Conservation (phyloP, 352 stramenopile species). For the Blastocystis sp. region DNA sequence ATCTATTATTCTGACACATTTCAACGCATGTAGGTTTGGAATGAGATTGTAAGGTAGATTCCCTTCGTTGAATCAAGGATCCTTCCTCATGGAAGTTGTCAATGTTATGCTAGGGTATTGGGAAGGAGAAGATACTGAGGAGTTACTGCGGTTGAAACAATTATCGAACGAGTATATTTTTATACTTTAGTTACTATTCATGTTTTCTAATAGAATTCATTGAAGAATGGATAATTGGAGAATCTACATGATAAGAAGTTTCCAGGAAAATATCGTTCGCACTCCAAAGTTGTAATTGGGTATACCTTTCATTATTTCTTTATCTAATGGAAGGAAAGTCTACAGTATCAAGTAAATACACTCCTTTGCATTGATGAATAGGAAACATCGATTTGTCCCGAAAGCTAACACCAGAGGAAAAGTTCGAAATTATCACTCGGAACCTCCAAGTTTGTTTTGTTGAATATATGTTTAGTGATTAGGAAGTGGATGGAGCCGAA, state of each 20-base stretch:
- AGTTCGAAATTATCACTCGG: constrained; percentile 56
- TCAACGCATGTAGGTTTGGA: background rate
- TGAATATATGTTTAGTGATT: background rate
- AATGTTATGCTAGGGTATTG: background rate
- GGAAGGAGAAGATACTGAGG: background rate
- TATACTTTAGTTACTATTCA: background rate
- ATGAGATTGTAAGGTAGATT: background rate
- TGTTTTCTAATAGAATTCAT: background rate
- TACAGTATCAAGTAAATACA: constrained; percentile 8
- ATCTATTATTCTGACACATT: constrained; percentile 1
- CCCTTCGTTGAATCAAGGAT: background rate
- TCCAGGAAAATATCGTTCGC: background rate
- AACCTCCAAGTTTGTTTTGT: constrained; percentile 8
- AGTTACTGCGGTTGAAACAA: background rate
- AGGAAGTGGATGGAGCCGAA: constrained; percentile 54
- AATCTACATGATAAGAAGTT: background rate
- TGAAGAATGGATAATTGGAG: background rate
- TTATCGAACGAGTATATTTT: constrained; percentile 14
- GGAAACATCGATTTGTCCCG: constrained; percentile 24
- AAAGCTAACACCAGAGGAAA: constrained; percentile 36
- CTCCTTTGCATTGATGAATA: background rate
- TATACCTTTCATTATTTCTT: background rate
- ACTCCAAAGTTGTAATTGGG: background rate
- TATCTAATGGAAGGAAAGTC: constrained; percentile 9
- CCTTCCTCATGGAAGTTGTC: background rate